Base-by-base conservation (phyloP, 116 monocot species). In the Trichopus zeylanicus region DNA sequence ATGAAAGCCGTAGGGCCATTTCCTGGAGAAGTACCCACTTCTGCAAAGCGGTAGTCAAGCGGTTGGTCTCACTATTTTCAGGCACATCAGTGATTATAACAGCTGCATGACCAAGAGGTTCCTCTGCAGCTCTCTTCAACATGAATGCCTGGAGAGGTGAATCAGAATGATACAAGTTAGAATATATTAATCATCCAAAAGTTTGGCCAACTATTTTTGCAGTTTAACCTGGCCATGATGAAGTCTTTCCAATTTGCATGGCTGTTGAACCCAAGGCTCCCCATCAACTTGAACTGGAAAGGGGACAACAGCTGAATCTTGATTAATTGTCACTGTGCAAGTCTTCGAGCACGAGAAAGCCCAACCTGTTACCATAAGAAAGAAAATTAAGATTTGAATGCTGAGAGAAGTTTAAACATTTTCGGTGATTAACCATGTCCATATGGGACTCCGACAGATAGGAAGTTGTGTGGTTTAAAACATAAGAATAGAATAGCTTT, bases 141-240 rank as follows among this genome's bases (percentile, higher is more conserved):
- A 87, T 87, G 65, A 87, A 87, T 19, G 63, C 75, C 87, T 87
- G 74, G 31, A 18, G 3, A 42, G 12, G 13, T 42, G n/a, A 42
- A 42, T 16, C 42, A 9, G 12, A 42, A 42, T 42, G 5, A 15
- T 42, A n/a, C 37, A 15, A 8, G 15, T 37, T 37, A 37, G 37
- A 37, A 37, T 37, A 37, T n/a, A 37, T 15, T 37, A 37, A 37
- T 37, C 8, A 15, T 37, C 37, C 37, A n/a, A n/a, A n/a, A n/a
- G n/a, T n/a, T n/a, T n/a, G n/a, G n/a, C n/a, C n/a, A n/a, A n/a
- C n/a, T n/a, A n/a, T n/a, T n/a, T n/a, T n/a, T n/a, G n/a, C n/a
- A n/a, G n/a, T n/a, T n/a, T n/a, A n/a, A 92, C 91, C 84, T 92
- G 92, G 20, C 72, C 80, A 70, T 80, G 88, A 73, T 93, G 93